A percentile compares a stretch with the other conserved stretches of the same genome.
phyloP scores from a whole-genome alignment of 768 basidiomycete species.

The Neoboletus brunneissimus region DNA sequence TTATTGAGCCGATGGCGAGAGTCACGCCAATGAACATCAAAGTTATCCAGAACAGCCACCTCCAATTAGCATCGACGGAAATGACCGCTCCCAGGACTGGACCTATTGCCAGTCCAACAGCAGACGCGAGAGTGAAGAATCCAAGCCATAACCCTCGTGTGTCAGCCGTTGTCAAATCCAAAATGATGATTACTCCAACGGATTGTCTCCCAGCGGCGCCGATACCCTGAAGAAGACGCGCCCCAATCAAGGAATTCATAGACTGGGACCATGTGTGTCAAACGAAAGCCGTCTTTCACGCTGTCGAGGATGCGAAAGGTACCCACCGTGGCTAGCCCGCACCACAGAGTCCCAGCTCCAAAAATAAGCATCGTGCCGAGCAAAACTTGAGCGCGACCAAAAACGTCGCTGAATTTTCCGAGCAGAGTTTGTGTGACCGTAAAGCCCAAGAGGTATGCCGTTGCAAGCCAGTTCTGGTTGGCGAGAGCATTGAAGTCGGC shows the following conservation, averaged over 20 bases:
- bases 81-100: constrained; percentile 47
- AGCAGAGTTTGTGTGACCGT: constrained; percentile 37
- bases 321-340: constrained; percentile 31
- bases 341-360: constrained; percentile 34
- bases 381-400: constrained; percentile 34
- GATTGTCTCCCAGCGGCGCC: constrained; percentile 38
- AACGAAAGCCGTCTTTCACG: background rate
- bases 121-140: constrained; percentile 36
- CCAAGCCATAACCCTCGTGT: constrained; percentile 36
- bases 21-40: constrained; percentile 34
- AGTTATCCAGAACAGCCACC: constrained; percentile 48
- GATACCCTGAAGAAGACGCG: constrained; percentile 37
- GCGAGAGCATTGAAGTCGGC: constrained; percentile 29
- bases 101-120: constrained; percentile 44
- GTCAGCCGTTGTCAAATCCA: constrained; percentile 37
- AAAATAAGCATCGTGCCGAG: constrained; percentile 37
- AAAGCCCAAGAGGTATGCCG: constrained; percentile 35
- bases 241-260: constrained; percentile 34
- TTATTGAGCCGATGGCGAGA: constrained; percentile 24
- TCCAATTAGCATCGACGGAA: constrained; percentile 42
- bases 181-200: constrained; percentile 34
- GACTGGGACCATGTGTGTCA: constrained; percentile 22
- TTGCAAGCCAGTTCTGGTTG: constrained; percentile 37
- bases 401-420: constrained; percentile 35
- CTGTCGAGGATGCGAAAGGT: background rate